These are phyloP conservation scores for Cercophora samala DNA, from an alignment of 495 filamentous ascomycete genomes.

Conservation along the genomic window DNA sequence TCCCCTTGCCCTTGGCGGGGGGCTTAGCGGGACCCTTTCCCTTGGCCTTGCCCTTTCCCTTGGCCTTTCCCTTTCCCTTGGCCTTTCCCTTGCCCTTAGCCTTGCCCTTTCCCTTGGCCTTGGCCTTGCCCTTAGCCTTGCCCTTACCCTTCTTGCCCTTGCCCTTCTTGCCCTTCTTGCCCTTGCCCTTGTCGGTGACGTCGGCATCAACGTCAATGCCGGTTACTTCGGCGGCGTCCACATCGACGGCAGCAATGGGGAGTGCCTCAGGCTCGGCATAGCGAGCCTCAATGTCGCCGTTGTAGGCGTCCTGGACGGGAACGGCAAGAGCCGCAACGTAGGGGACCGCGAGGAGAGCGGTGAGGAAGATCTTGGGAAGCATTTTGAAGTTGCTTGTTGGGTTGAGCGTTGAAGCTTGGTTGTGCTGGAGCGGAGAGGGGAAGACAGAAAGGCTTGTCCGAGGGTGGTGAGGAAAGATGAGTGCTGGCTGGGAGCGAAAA, in stretches of 20 bases:
- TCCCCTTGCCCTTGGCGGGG: slow-evolving; percentile 14
- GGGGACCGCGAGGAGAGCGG: slow-evolving; percentile 20
- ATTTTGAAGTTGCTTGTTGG: slow-evolving; percentile 10
- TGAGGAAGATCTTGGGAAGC: slow-evolving; percentile 25
- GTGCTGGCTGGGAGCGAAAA: not conserved
- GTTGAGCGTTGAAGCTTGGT: slow-evolving; percentile 7
- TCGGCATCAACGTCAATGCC: slow-evolving; percentile 12
- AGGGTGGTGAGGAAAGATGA: not conserved
- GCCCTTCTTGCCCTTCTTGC: slow-evolving; percentile 15
- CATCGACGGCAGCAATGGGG: slow-evolving; percentile 2
- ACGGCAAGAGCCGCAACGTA: slow-evolving; percentile 21
- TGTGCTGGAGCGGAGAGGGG: not conserved
- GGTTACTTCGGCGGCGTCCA: not conserved
- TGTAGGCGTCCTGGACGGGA: slow-evolving; percentile 11
- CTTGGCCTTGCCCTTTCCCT: slow-evolving; percentile 1
- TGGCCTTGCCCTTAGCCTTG: slow-evolving; percentile 14
- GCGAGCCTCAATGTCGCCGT: slow-evolving; percentile 11
- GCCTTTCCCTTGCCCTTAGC: slow-evolving; percentile 13
- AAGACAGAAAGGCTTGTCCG: not conserved
- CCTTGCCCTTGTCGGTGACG: slow-evolving; percentile 5
- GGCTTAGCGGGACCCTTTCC: not conserved
- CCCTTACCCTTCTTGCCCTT: slow-evolving; percentile 16
- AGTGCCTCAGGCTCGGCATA: slow-evolving; percentile 9
- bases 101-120: slow-evolving; percentile 14
- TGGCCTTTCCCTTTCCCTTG: slow-evolving; percentile 8